Percentiles rank a stretch among this genome's conserved stretches.
phyloP scores from a whole-genome alignment of 2,329 filamentous ascomycete species.

The Penicillium sclerotigenum region DNA sequence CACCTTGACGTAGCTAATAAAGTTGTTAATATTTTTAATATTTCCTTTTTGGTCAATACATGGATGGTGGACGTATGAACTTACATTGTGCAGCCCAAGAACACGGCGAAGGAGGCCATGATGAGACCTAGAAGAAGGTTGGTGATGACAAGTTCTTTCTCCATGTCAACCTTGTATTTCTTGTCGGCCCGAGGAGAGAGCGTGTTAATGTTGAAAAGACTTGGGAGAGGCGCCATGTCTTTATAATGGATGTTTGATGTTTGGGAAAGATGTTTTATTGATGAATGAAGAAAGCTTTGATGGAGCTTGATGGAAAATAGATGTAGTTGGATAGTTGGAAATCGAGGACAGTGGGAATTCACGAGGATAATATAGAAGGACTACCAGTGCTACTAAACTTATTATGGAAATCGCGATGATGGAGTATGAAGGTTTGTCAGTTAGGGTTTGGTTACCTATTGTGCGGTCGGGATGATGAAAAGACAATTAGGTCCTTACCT shows the following conservation, averaged over 20 bases:
- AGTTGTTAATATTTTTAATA: neutral
- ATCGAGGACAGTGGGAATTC: neutral
- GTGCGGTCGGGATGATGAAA: neutral
- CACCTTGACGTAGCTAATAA: neutral
- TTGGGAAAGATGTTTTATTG: neutral
- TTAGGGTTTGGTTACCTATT: neutral
- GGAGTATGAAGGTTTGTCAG: neutral
- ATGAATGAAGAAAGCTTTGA: neutral
- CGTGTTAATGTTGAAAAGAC: neutral
- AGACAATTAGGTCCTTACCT: neutral
- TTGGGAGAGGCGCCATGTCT: neutral
- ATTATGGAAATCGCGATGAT: neutral
- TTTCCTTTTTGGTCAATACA: neutral
- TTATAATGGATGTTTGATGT: neutral
- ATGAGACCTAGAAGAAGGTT: neutral
- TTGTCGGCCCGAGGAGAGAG: neutral
- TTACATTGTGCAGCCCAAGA: neutral
- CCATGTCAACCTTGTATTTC: neutral
- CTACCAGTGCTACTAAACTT: neutral
- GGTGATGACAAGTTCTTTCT: neutral
- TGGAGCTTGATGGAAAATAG: neutral
- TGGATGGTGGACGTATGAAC: neutral
- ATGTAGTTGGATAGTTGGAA: neutral
- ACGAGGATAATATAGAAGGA: neutral
- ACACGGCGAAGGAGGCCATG: neutral